Base-by-base conservation (phyloP, 2,329 filamentous ascomycete genomes). In the Xylaria sp. region DNA sequence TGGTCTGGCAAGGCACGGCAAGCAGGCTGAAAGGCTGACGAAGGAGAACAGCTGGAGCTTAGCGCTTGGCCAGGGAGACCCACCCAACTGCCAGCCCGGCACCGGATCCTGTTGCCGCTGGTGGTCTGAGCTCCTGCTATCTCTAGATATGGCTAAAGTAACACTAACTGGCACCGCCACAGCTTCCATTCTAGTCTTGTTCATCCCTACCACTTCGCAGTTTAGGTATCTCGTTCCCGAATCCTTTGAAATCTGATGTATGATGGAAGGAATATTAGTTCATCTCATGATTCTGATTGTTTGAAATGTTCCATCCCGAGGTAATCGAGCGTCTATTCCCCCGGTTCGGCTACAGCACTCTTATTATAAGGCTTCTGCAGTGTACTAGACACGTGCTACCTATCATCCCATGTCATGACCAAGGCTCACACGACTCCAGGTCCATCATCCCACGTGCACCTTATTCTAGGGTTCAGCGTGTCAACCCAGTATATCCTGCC, bases 1-100 rank as follows among this genome's bases (percentile, higher is more conserved):
- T 35, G 59, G 29, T 62, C 47, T 64, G 50, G 65, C 65, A 42
- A 73, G 68, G 68, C 72, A 74, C 69, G 72, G 72, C 74, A 74
- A 73, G 73, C 76, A 81, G 79, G 79, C 79, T 79, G 79, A 80
- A 77, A 79, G 79, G 79, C 79, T 81, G 80, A 81, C 80, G 80
- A 71, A 69, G 59, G 54, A 37, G 35, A 63, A 57, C 57, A 66
- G 65, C 48, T 65, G 57, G 65, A 61, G 55, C 54, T 70, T 70
- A 64, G 67, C 55, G 60, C 48, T 58, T 53, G 47, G 32, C 42
- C 55, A 42, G 62, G 27, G 10, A 53, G 47, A n/a, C 44, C 42
- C 47, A 32, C 35, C 32, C 57, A 27, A 60, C 32, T 60, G 44
- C 40, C 23, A 42, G 21, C 54, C 35, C 25, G 53, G 53, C 32